Percentiles rank a stretch among this genome's conserved stretches.
These are phyloP conservation scores for Zymoseptoria brevis DNA, from an alignment of 2,329 filamentous ascomycete species.

Conservation along the genomic window DNA sequence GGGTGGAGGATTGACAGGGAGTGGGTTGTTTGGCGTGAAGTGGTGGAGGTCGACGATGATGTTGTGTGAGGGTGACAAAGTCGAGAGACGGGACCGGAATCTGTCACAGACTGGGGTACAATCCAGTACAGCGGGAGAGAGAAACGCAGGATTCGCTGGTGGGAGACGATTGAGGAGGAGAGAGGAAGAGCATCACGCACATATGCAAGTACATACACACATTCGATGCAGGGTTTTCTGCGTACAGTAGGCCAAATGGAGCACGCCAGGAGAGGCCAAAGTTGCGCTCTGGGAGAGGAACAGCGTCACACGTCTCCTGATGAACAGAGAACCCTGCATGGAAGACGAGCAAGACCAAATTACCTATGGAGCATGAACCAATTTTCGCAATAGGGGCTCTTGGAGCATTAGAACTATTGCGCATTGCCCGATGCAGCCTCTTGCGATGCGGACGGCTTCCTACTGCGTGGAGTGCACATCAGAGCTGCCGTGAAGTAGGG, in stretches of 20 bases:
- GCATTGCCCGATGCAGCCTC: not conserved
- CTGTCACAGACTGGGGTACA: not conserved
- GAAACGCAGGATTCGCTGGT: not conserved
- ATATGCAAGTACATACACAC: not conserved
- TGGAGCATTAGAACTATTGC: not conserved
- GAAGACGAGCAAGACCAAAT: not conserved
- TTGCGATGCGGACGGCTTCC: not conserved
- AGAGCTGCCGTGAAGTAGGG: too few relatives aligned
- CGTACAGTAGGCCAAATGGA: not conserved
- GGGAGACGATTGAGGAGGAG: not conserved
- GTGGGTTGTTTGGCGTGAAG: not conserved
- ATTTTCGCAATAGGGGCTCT: not conserved
- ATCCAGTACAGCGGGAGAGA: not conserved
- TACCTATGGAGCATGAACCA: not conserved
- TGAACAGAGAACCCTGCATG: not conserved
- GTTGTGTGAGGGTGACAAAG: not conserved
- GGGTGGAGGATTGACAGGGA: not conserved
- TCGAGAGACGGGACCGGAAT: not conserved
- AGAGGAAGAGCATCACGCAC: not conserved
- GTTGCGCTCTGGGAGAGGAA: not conserved
- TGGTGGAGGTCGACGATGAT: not conserved
- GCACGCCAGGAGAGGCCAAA: not conserved
- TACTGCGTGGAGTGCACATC: not conserved
- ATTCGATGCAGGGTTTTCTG: not conserved
- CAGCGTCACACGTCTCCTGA: not conserved